Evolutionary conservation across 495 filamentous ascomycete species (phyloP).

Genomic region (Wilcoxina mikolae): DNA sequence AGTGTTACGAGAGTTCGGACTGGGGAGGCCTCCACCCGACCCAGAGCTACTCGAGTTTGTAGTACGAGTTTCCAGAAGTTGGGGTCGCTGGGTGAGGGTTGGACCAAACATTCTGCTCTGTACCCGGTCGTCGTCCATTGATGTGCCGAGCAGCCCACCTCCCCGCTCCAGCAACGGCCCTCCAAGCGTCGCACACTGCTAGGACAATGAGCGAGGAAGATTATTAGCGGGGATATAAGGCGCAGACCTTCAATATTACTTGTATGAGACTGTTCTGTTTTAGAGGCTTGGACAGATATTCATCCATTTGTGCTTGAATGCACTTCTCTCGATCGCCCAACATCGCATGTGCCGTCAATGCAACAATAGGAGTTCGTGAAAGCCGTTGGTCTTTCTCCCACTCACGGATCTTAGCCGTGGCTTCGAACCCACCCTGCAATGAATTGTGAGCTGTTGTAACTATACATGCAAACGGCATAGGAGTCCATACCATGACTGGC

Average conservation of each 20-base stretch:
- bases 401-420: constrained; percentile 90
- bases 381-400: constrained; percentile 68
- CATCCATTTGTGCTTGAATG: constrained; percentile 96
- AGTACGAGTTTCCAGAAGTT: background rate
- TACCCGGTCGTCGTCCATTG: constrained; percentile 25
- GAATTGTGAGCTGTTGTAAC: background rate
- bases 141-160: constrained; percentile 23
- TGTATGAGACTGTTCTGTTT: constrained; percentile 98
- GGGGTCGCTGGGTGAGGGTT: background rate
- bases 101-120: constrained; percentile 4
- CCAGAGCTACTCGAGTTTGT: background rate
- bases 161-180: constrained; percentile 60
- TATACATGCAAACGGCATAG: background rate
- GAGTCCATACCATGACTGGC: constrained; percentile 71
- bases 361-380: constrained; percentile 85
- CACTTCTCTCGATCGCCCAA: constrained; percentile 97
- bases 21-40: background rate
- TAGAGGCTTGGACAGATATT: constrained; percentile 94
- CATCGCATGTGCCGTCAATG: constrained; percentile 97
- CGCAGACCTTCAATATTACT: constrained; percentile 65
- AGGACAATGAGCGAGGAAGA: constrained; percentile 20
- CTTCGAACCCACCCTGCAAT: constrained; percentile 78
- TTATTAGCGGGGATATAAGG: background rate
- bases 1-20: background rate
- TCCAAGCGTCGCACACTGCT: constrained; percentile 66